Conservation (phyloP, 306 rosid genomes). For the Dalbergia oliveri region DNA sequence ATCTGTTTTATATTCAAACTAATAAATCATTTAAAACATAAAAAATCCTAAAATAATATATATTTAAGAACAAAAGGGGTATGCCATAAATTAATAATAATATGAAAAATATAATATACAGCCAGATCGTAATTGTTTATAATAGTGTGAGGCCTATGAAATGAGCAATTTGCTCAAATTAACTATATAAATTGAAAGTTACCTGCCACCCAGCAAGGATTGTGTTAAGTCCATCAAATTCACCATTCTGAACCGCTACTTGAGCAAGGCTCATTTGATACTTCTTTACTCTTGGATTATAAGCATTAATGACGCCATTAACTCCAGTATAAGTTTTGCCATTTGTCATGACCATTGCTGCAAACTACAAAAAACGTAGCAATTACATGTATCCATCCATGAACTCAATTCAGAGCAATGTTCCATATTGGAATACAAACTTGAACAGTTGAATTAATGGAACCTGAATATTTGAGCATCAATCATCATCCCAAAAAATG, state of each 20-base stretch:
- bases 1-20: too few relatives aligned
- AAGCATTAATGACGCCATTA: not conserved
- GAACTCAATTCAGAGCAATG: not conserved
- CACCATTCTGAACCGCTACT: constrained; percentile 2
- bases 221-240: not conserved
- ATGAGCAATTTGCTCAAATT: not conserved
- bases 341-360: not conserved
- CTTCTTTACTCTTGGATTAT: not conserved
- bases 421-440: not conserved
- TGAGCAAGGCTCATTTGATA: constrained; percentile 27
- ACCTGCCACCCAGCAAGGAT: constrained; percentile 35
- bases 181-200: not conserved
- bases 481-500: not conserved
- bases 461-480: too few relatives aligned
- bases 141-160: not conserved
- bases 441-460: not conserved
- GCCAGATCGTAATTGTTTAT: not conserved
- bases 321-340: constrained; percentile 17
- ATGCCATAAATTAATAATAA: too few relatives aligned
- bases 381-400: not conserved
- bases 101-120: too few relatives aligned
- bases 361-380: constrained; percentile 13
- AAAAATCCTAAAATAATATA: too few relatives aligned
- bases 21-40: too few relatives aligned
- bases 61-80: too few relatives aligned